Conservation (phyloP, 2,329 filamentous ascomycete genomes). For the Ophiocordyceps camponoti-rufipedis region DNA sequence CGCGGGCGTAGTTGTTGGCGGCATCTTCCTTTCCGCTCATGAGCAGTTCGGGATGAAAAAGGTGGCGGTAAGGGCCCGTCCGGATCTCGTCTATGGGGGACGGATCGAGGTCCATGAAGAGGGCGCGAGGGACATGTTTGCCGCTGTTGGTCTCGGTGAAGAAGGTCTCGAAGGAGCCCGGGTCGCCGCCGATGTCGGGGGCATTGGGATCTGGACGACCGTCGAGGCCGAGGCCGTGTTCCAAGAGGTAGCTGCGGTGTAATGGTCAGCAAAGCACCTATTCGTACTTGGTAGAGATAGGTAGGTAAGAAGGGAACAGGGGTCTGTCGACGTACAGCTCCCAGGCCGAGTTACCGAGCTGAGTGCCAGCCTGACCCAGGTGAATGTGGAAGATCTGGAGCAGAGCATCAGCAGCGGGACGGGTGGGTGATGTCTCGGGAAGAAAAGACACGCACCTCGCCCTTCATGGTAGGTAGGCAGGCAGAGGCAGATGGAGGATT, state of each 20-base stretch:
- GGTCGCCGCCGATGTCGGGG: conserved; percentile 38
- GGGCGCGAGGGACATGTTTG: conserved; percentile 54
- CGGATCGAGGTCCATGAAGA: conserved; percentile 57
- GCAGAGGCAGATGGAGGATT: conserved; percentile 3
- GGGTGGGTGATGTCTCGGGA: not conserved
- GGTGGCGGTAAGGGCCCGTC: conserved; percentile 46
- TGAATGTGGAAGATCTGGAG: conserved; percentile 43
- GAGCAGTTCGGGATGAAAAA: conserved; percentile 55
- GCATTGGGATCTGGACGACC: conserved; percentile 44
- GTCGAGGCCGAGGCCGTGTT: conserved; percentile 50
- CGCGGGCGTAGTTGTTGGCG: conserved; percentile 61
- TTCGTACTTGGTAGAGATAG: no score
- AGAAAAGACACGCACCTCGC: conserved; percentile 22
- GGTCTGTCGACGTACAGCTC: conserved; percentile 41
- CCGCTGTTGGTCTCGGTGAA: conserved; percentile 55
- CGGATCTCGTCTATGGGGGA: conserved; percentile 60
- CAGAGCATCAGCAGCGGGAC: conserved; percentile 3
- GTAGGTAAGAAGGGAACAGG: conserved; percentile 1
- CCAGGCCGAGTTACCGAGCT: conserved; percentile 61
- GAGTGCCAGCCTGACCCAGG: conserved; percentile 50
- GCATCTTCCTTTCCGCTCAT: conserved; percentile 63
- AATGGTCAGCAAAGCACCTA: conserved; percentile 9
- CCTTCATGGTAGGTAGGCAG: conserved; percentile 28
- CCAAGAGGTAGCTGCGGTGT: conserved; percentile 44
- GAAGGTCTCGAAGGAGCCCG: conserved; percentile 53